These are phyloP conservation scores for Didymellaceae sp. DNA, from an alignment of 2,329 filamentous ascomycete genomes.

Conservation along the genomic window DNA sequence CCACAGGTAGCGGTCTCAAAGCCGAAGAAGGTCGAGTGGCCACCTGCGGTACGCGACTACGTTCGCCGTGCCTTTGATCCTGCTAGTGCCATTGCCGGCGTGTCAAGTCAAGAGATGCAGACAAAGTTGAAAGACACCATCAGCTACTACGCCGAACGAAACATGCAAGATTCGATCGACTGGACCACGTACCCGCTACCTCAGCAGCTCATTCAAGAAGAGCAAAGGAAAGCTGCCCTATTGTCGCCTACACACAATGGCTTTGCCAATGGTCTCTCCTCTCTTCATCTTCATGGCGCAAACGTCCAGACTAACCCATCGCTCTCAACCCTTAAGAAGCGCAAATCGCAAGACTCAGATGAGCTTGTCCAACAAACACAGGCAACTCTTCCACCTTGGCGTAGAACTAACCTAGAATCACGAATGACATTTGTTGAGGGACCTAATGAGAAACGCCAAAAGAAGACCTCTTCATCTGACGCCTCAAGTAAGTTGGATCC, in stretches of 20 bases:
- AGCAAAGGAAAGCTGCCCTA: conserved; percentile 50
- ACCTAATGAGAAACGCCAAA: conserved; percentile 55
- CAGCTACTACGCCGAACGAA: conserved; percentile 76
- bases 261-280: conserved; percentile 37
- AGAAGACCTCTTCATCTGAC: conserved; percentile 57
- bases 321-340: conserved; percentile 72
- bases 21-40: conserved; percentile 74
- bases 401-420: conserved; percentile 74
- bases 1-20: conserved; percentile 41
- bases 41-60: conserved; percentile 81
- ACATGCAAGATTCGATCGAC: conserved; percentile 74
- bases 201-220: conserved; percentile 79
- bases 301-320: conserved; percentile 40
- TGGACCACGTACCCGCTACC: conserved; percentile 86
- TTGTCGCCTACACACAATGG: conserved; percentile 28
- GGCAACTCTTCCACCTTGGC: conserved; percentile 70
- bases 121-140: conserved; percentile 85
- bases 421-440: conserved; percentile 70
- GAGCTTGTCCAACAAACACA: conserved; percentile 59
- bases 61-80: conserved; percentile 87
- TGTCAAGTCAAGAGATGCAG: conserved; percentile 73
- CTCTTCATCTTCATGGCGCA: conserved; percentile 24
- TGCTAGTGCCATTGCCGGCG: conserved; percentile 61
- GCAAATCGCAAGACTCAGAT: conserved; percentile 74
- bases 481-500: conserved; percentile 86